These are phyloP conservation scores for Barnettozyma siamensis DNA, from an alignment of 805 yeast species.

Conservation along the genomic window DNA sequence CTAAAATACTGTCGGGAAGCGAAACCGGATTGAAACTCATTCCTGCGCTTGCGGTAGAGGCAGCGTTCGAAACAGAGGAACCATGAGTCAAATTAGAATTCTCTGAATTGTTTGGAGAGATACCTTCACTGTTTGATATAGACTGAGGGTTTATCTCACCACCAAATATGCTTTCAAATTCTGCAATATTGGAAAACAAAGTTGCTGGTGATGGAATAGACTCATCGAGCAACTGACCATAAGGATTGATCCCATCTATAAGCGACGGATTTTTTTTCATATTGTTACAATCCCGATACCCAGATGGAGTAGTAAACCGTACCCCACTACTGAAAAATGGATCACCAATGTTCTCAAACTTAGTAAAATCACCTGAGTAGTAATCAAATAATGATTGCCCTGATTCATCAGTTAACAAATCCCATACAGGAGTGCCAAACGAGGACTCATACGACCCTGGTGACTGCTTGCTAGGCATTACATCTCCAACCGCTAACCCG, in stretches of 20 bases:
- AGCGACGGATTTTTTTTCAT: background rate
- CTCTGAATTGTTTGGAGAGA: slow-evolving; percentile 6
- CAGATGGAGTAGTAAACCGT: no score
- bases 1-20: background rate
- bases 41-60: background rate
- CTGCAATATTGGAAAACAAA: background rate
- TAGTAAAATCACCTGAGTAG: slow-evolving; percentile 21
- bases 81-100: background rate
- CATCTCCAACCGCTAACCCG: background rate
- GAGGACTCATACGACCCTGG: background rate
- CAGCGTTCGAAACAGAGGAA: no score
- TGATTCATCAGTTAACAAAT: slow-evolving; percentile 19
- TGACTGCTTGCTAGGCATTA: background rate
- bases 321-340: slow-evolving; percentile 21
- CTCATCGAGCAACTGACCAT: background rate
- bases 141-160: slow-evolving; percentile 1
- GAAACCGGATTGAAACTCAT: background rate
- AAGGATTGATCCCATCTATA: background rate
- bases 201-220: background rate
- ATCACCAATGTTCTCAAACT: slow-evolving; percentile 18
- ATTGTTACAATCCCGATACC: slow-evolving; percentile 12
- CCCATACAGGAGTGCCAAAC: slow-evolving; percentile 14
- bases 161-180: background rate
- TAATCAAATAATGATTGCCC: slow-evolving; percentile 26
- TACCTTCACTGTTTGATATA: slow-evolving; percentile 3